A percentile compares a stretch with the other conserved stretches of the same genome.
Conservation (phyloP, 2,329 filamentous ascomycete genomes). For the Neonectria magnoliae region DNA sequence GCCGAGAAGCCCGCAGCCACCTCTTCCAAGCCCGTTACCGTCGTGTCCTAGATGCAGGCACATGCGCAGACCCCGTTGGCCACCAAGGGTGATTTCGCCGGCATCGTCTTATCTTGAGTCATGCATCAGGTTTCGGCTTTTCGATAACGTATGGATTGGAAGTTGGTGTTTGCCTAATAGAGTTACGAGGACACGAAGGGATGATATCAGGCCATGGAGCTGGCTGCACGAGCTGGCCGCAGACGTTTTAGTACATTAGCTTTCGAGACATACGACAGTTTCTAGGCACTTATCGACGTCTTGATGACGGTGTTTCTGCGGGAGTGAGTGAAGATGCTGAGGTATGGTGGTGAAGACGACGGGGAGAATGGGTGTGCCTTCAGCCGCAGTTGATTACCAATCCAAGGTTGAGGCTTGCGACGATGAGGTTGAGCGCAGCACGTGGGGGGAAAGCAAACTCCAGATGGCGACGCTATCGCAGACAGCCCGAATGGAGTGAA, state of each 20-base stretch:
- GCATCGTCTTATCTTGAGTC: conserved; percentile 28
- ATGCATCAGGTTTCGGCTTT: conserved; percentile 28
- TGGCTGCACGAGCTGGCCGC: conserved; percentile 27
- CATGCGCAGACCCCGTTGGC: background rate
- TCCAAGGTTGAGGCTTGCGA: background rate
- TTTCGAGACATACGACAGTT: conserved; percentile 12
- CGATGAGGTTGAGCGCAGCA: background rate
- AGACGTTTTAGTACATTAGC: conserved; percentile 29
- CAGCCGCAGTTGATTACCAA: conserved; percentile 13
- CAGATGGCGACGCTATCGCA: conserved; percentile 1
- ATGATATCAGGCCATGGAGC: conserved; percentile 40
- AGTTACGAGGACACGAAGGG: conserved; percentile 46
- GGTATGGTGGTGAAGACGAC: background rate
- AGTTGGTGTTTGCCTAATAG: conserved; percentile 40
- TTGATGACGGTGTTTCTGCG: background rate
- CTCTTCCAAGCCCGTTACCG: conserved; percentile 49
- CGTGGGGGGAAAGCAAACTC: background rate
- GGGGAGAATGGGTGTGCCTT: background rate
- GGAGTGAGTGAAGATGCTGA: background rate
- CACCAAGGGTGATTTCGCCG: conserved; percentile 23
- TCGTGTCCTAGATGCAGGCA: conserved; percentile 44
- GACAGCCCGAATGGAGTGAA: background rate
- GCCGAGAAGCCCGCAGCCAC: conserved; percentile 48
- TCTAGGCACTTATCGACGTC: conserved; percentile 6
- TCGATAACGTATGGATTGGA: conserved; percentile 31